Evolutionary conservation across 306 rosid species (phyloP).

Genomic region (Sicyos edulis): DNA sequence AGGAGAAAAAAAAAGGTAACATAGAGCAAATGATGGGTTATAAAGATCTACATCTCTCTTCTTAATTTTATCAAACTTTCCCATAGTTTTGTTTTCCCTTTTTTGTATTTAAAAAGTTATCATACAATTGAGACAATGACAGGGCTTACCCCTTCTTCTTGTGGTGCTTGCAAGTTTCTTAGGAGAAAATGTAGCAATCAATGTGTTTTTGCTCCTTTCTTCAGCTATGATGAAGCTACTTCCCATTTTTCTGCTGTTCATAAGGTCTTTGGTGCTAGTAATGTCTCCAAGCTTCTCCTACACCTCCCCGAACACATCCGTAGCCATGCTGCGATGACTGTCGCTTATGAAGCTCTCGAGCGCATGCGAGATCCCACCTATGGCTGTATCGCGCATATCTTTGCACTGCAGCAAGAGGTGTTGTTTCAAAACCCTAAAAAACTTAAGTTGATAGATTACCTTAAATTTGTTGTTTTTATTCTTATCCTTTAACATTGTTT

Average conservation of each 20-base stretch:
- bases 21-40: slow-evolving; percentile 34
- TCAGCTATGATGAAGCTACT: slow-evolving; percentile 56
- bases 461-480: neutral
- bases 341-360: slow-evolving; percentile 62
- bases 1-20: neutral
- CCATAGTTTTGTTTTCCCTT: neutral
- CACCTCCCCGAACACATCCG: slow-evolving; percentile 57
- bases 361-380: slow-evolving; percentile 56
- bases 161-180: slow-evolving; percentile 75
- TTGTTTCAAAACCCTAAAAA: slow-evolving; percentile 6
- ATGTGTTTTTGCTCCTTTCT: slow-evolving; percentile 69
- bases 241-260: slow-evolving; percentile 68
- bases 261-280: slow-evolving; percentile 70
- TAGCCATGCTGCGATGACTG: slow-evolving; percentile 52
- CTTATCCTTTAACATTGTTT: too few relatives aligned
- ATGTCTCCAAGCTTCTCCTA: slow-evolving; percentile 50
- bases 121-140: slow-evolving; percentile 35
- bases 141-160: slow-evolving; percentile 33
- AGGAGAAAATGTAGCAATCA: slow-evolving; percentile 52
- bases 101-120: slow-evolving; percentile 15
- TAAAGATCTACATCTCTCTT: slow-evolving; percentile 37
- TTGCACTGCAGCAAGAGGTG: slow-evolving; percentile 65
- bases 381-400: slow-evolving; percentile 64
- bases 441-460: neutral
- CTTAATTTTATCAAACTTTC: slow-evolving; percentile 17